A percentile compares a stretch with the other conserved stretches of the same genome.
Conservation (phyloP, 2,329 filamentous ascomycete species). For the Corynespora cassiicola region DNA sequence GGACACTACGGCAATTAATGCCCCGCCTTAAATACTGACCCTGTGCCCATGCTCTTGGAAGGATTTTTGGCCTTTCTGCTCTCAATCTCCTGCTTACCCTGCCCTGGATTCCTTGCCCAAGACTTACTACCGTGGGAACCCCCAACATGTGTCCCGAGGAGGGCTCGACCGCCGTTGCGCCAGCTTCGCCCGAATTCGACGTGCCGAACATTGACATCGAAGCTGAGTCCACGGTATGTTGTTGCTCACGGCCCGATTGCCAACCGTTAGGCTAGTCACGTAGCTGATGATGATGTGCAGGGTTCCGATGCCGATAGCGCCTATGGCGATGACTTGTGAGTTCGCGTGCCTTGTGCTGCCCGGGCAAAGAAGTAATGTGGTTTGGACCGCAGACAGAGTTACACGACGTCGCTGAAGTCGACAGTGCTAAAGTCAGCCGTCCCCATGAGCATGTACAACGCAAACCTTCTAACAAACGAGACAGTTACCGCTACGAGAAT, state of each 20-base stretch:
- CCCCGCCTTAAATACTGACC: no score
- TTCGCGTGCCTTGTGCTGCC: not conserved
- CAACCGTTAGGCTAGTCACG: not conserved
- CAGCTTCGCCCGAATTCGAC: constrained; percentile 15
- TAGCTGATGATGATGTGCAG: constrained; percentile 4
- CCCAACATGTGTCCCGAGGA: no score
- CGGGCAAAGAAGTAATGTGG: not conserved
- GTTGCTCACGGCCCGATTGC: not conserved
- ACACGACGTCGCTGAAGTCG: constrained; percentile 30
- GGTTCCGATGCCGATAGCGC: constrained; percentile 21
- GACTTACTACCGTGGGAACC: no score
- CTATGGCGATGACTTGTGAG: constrained; percentile 27
- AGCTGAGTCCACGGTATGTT: constrained; percentile 12
- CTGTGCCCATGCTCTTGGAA: no score
- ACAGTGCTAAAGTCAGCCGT: constrained; percentile 23
- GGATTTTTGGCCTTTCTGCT: no score
- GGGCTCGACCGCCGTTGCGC: constrained; percentile 4
- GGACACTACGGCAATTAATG: no score
- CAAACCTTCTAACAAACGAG: constrained; percentile 1
- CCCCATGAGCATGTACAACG: no score
- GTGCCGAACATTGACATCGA: constrained; percentile 13
- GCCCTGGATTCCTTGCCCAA: no score
- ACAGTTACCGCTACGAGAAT: constrained; percentile 31
- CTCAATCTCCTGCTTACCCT: no score
- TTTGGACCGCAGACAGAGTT: constrained; percentile 21